Percentiles rank a stretch among this genome's conserved stretches.
These are phyloP conservation scores for Protomyces lactucae-debilis DNA, from an alignment of 1,139 yeast species.

Conservation along the genomic window DNA sequence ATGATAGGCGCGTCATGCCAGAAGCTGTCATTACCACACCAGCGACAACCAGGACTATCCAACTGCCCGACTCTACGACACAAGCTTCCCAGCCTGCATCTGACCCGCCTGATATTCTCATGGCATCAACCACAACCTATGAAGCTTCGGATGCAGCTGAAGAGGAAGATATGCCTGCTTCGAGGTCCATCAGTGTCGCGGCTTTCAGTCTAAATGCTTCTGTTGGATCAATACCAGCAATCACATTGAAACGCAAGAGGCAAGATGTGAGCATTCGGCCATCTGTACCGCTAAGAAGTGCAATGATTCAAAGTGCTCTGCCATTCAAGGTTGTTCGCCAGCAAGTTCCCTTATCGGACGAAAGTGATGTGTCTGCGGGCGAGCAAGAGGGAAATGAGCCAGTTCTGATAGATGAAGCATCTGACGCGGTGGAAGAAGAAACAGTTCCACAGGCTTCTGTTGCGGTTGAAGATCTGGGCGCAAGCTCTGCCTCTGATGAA, in stretches of 20 bases:
- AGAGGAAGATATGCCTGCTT: neutral
- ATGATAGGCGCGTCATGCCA: conserved; percentile 6
- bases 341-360: too few relatives aligned
- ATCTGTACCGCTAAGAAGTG: neutral
- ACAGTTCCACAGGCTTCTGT: neutral
- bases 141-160: neutral
- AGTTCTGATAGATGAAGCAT: neutral
- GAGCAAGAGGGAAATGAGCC: neutral
- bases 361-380: too few relatives aligned
- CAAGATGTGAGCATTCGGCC: neutral
- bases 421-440: neutral
- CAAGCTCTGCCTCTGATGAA: neutral
- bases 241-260: neutral
- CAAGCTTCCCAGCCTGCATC: neutral
- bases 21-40: neutral
- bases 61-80: neutral
- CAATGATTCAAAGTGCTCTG: neutral
- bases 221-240: neutral
- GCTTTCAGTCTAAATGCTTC: neutral
- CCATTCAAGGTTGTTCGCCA: neutral
- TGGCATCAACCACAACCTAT: neutral
- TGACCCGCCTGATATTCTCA: neutral
- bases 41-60: neutral
- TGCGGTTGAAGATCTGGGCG: neutral
- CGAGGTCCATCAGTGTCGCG: neutral